Base-by-base conservation (phyloP, 805 yeast genomes). In the Wickerhamiella shivajii region DNA sequence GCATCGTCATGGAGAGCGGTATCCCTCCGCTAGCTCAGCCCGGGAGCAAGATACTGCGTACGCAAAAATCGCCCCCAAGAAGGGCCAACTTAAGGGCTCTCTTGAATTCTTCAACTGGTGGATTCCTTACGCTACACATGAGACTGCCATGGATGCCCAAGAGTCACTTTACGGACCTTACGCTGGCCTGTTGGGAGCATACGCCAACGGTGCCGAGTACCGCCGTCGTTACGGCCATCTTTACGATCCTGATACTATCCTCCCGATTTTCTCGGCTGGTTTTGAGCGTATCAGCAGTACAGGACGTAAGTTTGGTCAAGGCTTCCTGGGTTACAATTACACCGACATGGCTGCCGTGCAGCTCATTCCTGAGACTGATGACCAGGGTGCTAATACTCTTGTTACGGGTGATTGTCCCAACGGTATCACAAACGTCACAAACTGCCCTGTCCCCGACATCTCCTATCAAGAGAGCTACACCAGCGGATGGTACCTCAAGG, bases 1-100 rank as follows among this genome's bases (percentile, higher is more conserved):
- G 24, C 55, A 61, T 37, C 62, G 78, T 41, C 78, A 72, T 39
- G 77, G 77, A n/a, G 78, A 70, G 47, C 58, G 78, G 33, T 71
- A 57, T 47, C 73, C 69, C n/a, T 56, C 58, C 9, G 14, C 14
- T 11, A 21, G 29, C 18, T 39, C 25, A 29, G 37, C 33, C 36
- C 18, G 30, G 31, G 8, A 21, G 14, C 36, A 35, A 33, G 25
- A 40, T 27, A 19, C 24, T 5, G 27, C 38, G 2, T 37, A 50
- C 8, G 35, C 35, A 6, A 40, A 43, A 24, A n/a, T 38, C 10
- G 18, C 16, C 13, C 28, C 34, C n/a, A 29, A 32, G 14, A 31
- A 36, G 33, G 39, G 29, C 29, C 20, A 20, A 19, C 40, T 41
- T 21, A 34, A 23, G 10, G 74, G 72, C 4, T 60, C 63, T 20